phyloP scores from a whole-genome alignment of 2,329 filamentous ascomycete genomes.

The Aspergillus puulaauensis region DNA sequence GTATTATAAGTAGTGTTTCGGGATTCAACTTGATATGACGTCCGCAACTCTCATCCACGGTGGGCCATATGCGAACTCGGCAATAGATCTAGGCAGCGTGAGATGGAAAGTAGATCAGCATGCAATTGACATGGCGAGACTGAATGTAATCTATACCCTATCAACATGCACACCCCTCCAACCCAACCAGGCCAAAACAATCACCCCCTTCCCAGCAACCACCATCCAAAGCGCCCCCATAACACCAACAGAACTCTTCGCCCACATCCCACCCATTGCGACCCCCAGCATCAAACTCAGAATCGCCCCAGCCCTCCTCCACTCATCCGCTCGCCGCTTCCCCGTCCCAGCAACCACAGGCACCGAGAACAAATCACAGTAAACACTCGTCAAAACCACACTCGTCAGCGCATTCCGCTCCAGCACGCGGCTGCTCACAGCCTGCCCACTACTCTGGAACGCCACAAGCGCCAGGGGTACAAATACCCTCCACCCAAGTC shows the following conservation, averaged over 20 bases:
- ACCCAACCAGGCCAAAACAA: slow-evolving; percentile 59
- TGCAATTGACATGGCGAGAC: too few species aligned
- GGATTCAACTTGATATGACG: too few species aligned
- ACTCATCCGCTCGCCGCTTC: slow-evolving; percentile 51
- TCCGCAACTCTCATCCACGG: too few species aligned
- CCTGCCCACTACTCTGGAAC: slow-evolving; percentile 77
- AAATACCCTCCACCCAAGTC: slow-evolving; percentile 58
- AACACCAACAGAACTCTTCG: slow-evolving; percentile 52
- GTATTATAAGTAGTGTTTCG: too few species aligned
- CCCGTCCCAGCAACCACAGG: slow-evolving; percentile 46
- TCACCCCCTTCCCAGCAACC: slow-evolving; percentile 54
- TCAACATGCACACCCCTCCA: slow-evolving; percentile 51
- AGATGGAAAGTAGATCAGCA: too few species aligned
- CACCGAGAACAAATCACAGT: slow-evolving; percentile 77
- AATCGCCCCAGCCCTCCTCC: slow-evolving; percentile 53
- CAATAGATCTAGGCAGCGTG: too few species aligned
- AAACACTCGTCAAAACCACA: slow-evolving; percentile 47
- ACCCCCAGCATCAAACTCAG: slow-evolving; percentile 55
- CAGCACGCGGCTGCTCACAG: slow-evolving; percentile 70
- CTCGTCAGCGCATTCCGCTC: slow-evolving; percentile 80
- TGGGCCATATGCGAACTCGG: too few species aligned
- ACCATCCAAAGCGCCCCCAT: slow-evolving; percentile 62
- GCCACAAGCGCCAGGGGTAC: slow-evolving; percentile 68
- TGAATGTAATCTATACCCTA: not conserved
- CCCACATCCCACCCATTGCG: slow-evolving; percentile 55